Base-by-base conservation (phyloP, 2,329 filamentous ascomycete genomes). In the Claviceps digitariae region DNA sequence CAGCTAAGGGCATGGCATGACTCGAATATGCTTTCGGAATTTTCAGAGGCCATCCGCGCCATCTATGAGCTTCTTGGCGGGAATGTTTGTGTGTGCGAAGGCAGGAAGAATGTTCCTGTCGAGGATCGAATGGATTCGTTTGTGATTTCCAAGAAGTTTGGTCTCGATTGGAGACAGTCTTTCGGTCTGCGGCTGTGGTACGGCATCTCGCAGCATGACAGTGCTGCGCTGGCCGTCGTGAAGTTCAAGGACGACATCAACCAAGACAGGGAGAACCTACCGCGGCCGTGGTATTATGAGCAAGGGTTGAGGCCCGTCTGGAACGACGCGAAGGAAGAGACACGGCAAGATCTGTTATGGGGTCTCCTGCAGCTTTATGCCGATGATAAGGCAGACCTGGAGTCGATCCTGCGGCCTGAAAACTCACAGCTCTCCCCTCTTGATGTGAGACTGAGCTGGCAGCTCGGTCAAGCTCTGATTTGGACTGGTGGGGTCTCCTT, bases 181-280 rank as follows among this genome's bases (percentile, higher is more conserved):
- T 95, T 98, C 67, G 91, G 88, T 12, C 76, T 98, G 50, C 83
- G 90, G 45, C 74, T 98, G 1, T 97, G 90, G 87, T 98, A 95
- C 66, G 84, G 83, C 46, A 86, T 83, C 43, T 75, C 79, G 2
- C 73, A 79, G 36, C 75, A 82, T 41, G 85, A 90, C 46, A 77
- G 82, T 38, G 75, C 96, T 45, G 80, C 84, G 9, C 73, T 76
- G 47, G 90, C 90, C 2, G 83, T 98, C 4, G 69, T 75, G 45
- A 77, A 78, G 29, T 98, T 90, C 67, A 74, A 82, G 56, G 74
- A 83, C 52, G 90, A 95, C 61, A 74, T 97, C 47, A 71, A 75
- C 29, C 78, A 84, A 56, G 83, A 84, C 46, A 75, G 76, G 48
- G 90, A 95, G 64, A 79, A 85, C 4, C 74, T 76, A 53, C 90